Evolutionary conservation across 1,284 basidiomycete species (phyloP), one percentile per base, ranked within the genome.

Genomic region (Malassezia caprae): DNA sequence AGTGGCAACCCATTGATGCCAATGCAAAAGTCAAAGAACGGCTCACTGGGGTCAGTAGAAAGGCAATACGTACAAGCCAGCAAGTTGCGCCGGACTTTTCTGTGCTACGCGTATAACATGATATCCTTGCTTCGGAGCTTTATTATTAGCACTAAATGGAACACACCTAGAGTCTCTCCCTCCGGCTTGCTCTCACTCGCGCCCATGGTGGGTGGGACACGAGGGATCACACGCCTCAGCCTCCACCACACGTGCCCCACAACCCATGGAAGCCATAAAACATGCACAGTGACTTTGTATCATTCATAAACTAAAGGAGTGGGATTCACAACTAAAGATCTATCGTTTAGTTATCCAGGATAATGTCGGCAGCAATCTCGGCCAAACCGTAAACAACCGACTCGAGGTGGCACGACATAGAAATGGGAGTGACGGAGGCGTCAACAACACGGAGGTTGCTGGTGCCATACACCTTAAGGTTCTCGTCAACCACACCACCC

Each of bases 1-100:
- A 72, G 59, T 11, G 69, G 63, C 13, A 58, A 60, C 4, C 68
- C 69, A 71, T 88, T 84, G 56, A 90, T 86, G 15, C 91, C 93
- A 37, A 96, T 83, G 30, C 96, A 82, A 75, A 94, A 96, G 78
- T 96, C 93, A 72, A 98, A 98, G 78, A 90, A 94, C 0, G 91
- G 88, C 70, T 96, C 90, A 42, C 56, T 61, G 57, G 8, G 13
- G 49, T 56, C 11, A 48, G 55, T 23, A 8, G 21, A 21, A 41
- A 32, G 17, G 28, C 15, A n/a, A 23, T 15, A 58, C 59, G 17
- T 41, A 61, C 58, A 96, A 86, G 48, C 82, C 83, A 5, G 87
- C 87, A 52, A 84, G 80, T 8, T 87, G 86, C 0, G 75, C 74
- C 4, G 75, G 75, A 23, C 67, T 70, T 23, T 62, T 63, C 7